Percentiles rank a stretch among this genome's conserved stretches.
Conservation (phyloP, 2,329 filamentous ascomycete species). For the Immersiporthe knoxdaviesiana region DNA sequence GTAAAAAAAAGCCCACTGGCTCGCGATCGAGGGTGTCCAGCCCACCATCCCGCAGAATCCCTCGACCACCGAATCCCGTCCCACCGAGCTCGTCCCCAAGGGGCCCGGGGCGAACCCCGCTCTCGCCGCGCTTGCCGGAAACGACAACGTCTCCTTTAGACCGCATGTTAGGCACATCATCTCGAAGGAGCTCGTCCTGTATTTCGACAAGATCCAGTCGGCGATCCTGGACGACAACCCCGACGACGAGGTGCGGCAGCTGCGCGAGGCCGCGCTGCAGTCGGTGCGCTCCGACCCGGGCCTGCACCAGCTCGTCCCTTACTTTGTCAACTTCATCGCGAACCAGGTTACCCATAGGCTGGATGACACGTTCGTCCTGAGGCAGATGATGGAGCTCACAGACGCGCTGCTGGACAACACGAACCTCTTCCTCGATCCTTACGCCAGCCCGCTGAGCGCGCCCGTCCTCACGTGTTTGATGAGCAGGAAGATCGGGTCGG, state of each 20-base stretch:
- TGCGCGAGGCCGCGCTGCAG: conserved; percentile 82
- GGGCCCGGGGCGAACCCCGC: conserved; percentile 86
- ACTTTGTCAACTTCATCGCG: conserved; percentile 94
- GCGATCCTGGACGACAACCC: conserved; percentile 87
- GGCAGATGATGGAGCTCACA: conserved; percentile 90
- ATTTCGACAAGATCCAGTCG: conserved; percentile 92
- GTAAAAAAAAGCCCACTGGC: conserved; percentile 87
- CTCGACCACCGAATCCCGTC: conserved; percentile 78
- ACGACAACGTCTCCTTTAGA: conserved; percentile 82
- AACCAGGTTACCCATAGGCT: conserved; percentile 95
- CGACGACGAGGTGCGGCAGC: conserved; percentile 71
- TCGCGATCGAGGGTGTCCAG: conserved; percentile 96
- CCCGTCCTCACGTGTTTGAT: conserved; percentile 91
- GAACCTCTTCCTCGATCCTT: conserved; percentile 72
- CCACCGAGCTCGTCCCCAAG: conserved; percentile 86
- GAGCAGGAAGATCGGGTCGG: conserved; percentile 73
- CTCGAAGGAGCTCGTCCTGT: conserved; percentile 92
- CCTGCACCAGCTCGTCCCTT: conserved; percentile 92
- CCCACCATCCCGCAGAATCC: conserved; percentile 97
- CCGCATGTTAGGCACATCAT: conserved; percentile 95
- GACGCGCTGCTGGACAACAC: conserved; percentile 83
- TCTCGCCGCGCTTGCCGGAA: conserved; percentile 79
- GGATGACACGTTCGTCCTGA: conserved; percentile 85
- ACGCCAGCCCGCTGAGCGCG: conserved; percentile 71
- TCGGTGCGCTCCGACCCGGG: conserved; percentile 88